Evolutionary conservation across 2,329 filamentous ascomycete genomes (phyloP).

Genomic region (Nothophaeocryptopus gaeumannii): DNA sequence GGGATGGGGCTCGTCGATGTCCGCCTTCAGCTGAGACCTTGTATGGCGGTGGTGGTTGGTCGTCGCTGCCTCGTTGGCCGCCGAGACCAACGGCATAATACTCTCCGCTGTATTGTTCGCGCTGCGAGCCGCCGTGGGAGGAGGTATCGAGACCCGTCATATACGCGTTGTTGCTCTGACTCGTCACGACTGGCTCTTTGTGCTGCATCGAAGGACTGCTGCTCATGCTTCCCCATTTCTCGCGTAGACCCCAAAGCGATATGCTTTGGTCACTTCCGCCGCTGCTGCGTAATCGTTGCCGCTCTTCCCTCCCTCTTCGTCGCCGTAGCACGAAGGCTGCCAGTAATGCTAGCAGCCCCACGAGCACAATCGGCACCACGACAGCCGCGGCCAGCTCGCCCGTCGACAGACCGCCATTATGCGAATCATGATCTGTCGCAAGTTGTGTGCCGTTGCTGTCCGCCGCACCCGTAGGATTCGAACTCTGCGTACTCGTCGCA

Average conservation of each 20-base stretch:
- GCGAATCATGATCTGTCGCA: background rate
- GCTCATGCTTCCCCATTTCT: slow-evolving; percentile 20
- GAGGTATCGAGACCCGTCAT: slow-evolving; percentile 27
- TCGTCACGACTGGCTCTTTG: slow-evolving; percentile 6
- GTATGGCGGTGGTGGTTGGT: slow-evolving; percentile 7
- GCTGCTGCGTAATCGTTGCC: slow-evolving; percentile 2
- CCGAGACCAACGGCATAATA: slow-evolving; percentile 1
- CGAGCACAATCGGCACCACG: slow-evolving; percentile 22
- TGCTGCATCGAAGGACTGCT: slow-evolving; percentile 17
- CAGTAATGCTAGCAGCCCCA: slow-evolving; percentile 10
- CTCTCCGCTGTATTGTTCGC: slow-evolving; percentile 1
- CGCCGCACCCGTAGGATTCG: slow-evolving; percentile 5
- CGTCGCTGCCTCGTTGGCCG: background rate
- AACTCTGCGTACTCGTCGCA: slow-evolving; percentile 4
- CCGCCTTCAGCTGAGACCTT: background rate
- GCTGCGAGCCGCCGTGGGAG: background rate
- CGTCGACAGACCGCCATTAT: slow-evolving; percentile 18
- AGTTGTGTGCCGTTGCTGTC: background rate
- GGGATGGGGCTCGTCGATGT: too few species aligned
- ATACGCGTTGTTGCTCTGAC: slow-evolving; percentile 22
- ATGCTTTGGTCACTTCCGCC: background rate
- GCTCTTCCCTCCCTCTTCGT: slow-evolving; percentile 7
- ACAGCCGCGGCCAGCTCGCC: slow-evolving; percentile 26
- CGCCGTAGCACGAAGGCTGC: slow-evolving; percentile 23
- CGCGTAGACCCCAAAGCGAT: slow-evolving; percentile 10